A percentile compares a stretch with the other conserved stretches of the same genome.
Conservation (phyloP, 108 stramenopile species). For the Skeletonema costatum region DNA sequence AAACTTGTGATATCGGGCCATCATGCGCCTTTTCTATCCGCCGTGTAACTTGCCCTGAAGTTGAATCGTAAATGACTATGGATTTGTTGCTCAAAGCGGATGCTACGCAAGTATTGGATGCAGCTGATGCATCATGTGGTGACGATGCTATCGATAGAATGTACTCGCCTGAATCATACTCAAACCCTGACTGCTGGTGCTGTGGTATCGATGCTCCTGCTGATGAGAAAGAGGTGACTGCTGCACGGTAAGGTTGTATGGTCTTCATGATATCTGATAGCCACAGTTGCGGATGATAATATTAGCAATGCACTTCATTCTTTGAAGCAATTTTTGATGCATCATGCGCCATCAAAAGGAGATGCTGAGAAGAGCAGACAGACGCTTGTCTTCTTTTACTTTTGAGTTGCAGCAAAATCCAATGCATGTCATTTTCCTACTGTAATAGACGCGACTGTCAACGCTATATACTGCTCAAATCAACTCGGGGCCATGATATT, state of each 20-base stretch:
- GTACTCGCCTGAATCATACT: slow-evolving; percentile 46
- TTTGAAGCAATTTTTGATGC: too few relatives aligned
- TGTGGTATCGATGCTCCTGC: not conserved
- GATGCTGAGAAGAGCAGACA: too few relatives aligned
- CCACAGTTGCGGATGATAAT: not conserved
- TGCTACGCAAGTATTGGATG: slow-evolving; percentile 15
- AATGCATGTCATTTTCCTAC: too few relatives aligned
- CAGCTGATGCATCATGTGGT: not conserved
- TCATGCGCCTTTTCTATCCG: slow-evolving; percentile 36
- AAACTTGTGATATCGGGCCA: slow-evolving; percentile 37
- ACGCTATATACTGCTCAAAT: not conserved
- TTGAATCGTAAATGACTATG: slow-evolving; percentile 35
- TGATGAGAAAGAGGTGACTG: slow-evolving; percentile 45
- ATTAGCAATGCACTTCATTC: not conserved
- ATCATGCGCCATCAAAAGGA: too few relatives aligned
- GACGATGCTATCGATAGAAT: slow-evolving; percentile 41
- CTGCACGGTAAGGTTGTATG: slow-evolving; percentile 30
- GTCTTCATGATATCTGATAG: slow-evolving; percentile 16
- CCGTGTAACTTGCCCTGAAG: slow-evolving; percentile 3
- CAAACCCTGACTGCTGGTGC: slow-evolving; percentile 18
- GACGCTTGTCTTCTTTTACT: too few relatives aligned
- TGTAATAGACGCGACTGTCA: too few relatives aligned
- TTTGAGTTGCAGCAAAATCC: too few relatives aligned
- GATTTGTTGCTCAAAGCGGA: slow-evolving; percentile 44
- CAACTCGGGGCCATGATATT: not conserved